Evolutionary conservation across 2,329 filamentous ascomycete species (phyloP).

Genomic region (Huntiella omanensis): DNA sequence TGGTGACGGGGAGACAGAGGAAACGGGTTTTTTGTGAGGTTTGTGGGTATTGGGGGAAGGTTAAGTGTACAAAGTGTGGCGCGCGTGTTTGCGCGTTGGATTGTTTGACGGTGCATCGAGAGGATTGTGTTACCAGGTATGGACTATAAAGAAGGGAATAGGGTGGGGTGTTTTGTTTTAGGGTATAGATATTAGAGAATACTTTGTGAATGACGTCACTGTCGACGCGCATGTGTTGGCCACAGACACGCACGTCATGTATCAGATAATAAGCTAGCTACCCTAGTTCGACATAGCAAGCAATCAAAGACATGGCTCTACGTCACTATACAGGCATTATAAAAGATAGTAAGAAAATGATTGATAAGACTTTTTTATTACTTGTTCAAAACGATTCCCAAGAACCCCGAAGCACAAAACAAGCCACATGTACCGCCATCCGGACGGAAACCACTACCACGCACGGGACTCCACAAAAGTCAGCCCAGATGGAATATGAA

Average conservation of each 20-base stretch:
- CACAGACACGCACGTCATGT: not conserved
- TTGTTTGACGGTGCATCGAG: slow-evolving; percentile 52
- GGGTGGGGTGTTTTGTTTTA: not conserved
- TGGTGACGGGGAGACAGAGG: slow-evolving; percentile 25
- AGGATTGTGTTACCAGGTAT: slow-evolving; percentile 51
- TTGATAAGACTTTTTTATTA: too few relatives aligned
- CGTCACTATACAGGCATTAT: too few relatives aligned
- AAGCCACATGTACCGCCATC: too few relatives aligned
- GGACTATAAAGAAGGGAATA: slow-evolving; percentile 21
- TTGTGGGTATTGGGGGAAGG: slow-evolving; percentile 65
- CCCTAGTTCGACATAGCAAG: too few relatives aligned
- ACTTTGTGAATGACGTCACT: too few relatives aligned
- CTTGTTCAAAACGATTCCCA: too few relatives aligned
- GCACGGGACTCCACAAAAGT: too few relatives aligned
- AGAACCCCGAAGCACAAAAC: too few relatives aligned
- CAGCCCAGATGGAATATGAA: too few relatives aligned
- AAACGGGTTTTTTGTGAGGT: slow-evolving; percentile 53
- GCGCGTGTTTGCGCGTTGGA: slow-evolving; percentile 58
- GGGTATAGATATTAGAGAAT: not conserved
- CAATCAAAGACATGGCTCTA: too few relatives aligned
- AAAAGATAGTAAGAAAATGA: too few relatives aligned
- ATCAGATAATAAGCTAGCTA: not conserved
- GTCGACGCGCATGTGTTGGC: too few relatives aligned
- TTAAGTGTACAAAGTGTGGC: slow-evolving; percentile 63
- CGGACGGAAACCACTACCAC: not conserved